Conservation (phyloP, 768 basidiomycete genomes). For the Leccinum boreale region DNA sequence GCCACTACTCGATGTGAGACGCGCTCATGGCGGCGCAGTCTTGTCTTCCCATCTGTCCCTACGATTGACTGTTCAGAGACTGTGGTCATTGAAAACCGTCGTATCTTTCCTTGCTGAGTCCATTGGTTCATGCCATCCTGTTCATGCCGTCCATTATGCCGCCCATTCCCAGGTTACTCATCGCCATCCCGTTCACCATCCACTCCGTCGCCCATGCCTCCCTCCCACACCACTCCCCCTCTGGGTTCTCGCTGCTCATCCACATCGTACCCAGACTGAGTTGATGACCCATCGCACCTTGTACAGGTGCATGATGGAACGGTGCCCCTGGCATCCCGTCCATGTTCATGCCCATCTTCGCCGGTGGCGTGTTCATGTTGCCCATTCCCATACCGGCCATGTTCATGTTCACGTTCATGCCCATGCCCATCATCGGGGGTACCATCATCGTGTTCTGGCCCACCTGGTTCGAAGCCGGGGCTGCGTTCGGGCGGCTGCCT, state of each 20-base stretch:
- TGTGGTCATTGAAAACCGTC: too few species aligned
- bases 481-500: background rate
- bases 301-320: slow-evolving; percentile 18
- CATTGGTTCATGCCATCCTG: too few species aligned
- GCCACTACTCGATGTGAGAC: too few species aligned
- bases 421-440: slow-evolving; percentile 38
- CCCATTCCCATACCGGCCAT: slow-evolving; percentile 39
- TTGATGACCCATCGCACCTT: slow-evolving; percentile 14
- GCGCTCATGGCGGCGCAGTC: too few species aligned
- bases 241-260: slow-evolving; percentile 32
- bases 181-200: slow-evolving; percentile 38
- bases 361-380: slow-evolving; percentile 11
- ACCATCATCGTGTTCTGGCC: slow-evolving; percentile 32
- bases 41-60: too few species aligned
- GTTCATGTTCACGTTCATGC: slow-evolving; percentile 38
- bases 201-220: slow-evolving; percentile 40
- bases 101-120: too few species aligned
- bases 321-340: slow-evolving; percentile 27
- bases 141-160: slow-evolving; percentile 16
- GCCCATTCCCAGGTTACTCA: slow-evolving; percentile 34
- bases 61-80: too few species aligned
- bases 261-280: slow-evolving; percentile 28
- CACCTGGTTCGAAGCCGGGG: slow-evolving; percentile 11
- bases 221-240: slow-evolving; percentile 36
- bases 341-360: slow-evolving; percentile 42